Percentiles rank a stretch among this genome's conserved stretches.
Evolutionary conservation across 1,284 basidiomycete genomes (phyloP).

Genomic region (Abortiporus biennis): DNA sequence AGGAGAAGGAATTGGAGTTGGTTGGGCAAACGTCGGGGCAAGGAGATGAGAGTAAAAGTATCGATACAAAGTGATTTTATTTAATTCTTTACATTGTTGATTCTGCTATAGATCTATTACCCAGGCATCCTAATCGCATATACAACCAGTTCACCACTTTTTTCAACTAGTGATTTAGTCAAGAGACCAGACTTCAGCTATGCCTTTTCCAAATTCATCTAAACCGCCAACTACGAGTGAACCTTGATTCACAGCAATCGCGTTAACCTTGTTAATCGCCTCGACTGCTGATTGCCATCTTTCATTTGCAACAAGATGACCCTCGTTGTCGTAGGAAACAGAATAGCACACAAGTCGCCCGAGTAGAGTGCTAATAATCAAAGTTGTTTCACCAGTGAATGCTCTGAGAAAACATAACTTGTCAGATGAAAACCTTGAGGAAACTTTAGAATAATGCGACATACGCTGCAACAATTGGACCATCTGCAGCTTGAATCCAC

Average conservation of each 20-base stretch:
- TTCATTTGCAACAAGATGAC: constrained; percentile 26
- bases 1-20: constrained; percentile 21
- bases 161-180: too few species aligned
- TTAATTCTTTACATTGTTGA: too few species aligned
- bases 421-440: constrained; percentile 8
- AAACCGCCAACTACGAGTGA: constrained; percentile 57
- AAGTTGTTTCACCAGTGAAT: constrained; percentile 37
- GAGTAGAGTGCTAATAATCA: constrained; percentile 54
- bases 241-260: constrained; percentile 37
- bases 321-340: constrained; percentile 29
- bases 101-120: neutral
- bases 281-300: constrained; percentile 39
- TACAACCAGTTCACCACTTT: too few species aligned
- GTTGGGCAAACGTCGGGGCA: too few species aligned
- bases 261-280: constrained; percentile 54
- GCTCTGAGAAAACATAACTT: constrained; percentile 29
- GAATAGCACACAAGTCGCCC: constrained; percentile 47
- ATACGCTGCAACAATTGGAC: constrained; percentile 65
- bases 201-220: constrained; percentile 45
- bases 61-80: neutral
- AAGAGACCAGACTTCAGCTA: constrained; percentile 50
- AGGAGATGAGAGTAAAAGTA: neutral
- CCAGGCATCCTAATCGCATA: neutral
- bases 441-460: constrained; percentile 16
- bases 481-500: constrained; percentile 51